Evolutionary conservation across 805 yeast genomes (phyloP).

Genomic region (Metschnikowia cubensis): DNA sequence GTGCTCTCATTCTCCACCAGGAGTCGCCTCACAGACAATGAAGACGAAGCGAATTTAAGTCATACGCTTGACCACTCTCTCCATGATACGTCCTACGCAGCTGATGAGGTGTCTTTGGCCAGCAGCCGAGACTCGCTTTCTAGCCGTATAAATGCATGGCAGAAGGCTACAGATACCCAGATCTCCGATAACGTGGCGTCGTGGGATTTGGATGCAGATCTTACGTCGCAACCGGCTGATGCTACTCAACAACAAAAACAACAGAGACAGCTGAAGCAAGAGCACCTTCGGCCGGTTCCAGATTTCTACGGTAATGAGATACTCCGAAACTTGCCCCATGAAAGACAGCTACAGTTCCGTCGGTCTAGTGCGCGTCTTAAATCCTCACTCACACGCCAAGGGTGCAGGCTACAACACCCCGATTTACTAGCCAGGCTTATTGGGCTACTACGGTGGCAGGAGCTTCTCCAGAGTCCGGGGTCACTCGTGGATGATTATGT

Average conservation of each 20-base stretch:
- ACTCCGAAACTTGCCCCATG: conserved; percentile 15
- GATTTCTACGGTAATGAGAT: conserved; percentile 16
- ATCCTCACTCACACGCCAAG: conserved; percentile 13
- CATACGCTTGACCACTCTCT: not conserved
- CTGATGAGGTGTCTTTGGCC: not conserved
- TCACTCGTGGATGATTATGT: conserved; percentile 18
- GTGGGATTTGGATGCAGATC: conserved; percentile 20
- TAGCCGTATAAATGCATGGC: conserved; percentile 17
- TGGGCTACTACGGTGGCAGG: conserved; percentile 16
- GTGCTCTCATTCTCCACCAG: conserved; percentile 17
- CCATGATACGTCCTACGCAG: not conserved
- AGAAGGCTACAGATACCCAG: conserved; percentile 11
- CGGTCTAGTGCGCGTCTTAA: conserved; percentile 12
- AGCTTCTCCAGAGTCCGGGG: conserved; percentile 14
- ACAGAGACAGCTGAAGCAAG: conserved; percentile 2
- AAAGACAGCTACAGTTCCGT: conserved; percentile 12
- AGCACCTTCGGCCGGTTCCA: conserved; percentile 7
- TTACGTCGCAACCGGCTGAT: conserved; percentile 10
- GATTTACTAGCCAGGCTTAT: conserved; percentile 13
- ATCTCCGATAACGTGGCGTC: conserved; percentile 19
- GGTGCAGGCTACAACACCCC: conserved; percentile 8
- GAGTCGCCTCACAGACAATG: conserved; percentile 15
- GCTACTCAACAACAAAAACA: not conserved
- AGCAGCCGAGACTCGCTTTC: conserved; percentile 10
- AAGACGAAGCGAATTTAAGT: conserved; percentile 2